phyloP scores from a whole-genome alignment of 345 rosid species.

The Camelina neglecta region DNA sequence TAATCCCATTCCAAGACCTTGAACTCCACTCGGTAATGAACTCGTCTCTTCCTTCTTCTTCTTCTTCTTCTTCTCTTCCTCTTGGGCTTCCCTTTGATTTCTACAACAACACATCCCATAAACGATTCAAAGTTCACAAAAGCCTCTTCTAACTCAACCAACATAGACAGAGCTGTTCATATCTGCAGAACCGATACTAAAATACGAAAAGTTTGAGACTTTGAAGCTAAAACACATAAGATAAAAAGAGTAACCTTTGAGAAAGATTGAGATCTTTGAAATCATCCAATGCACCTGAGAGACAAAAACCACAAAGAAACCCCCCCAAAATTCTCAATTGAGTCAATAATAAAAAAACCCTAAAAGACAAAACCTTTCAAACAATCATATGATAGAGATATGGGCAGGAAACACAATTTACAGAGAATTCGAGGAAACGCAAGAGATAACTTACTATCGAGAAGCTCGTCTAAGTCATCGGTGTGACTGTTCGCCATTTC shows the following conservation, averaged over 20 bases:
- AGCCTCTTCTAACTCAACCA: neutral
- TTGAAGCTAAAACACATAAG: neutral
- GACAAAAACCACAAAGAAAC: constrained; percentile 35
- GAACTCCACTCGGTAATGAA: constrained; percentile 65
- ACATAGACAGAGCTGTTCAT: neutral
- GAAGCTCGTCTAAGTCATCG: constrained; percentile 94
- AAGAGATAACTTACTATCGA: constrained; percentile 67
- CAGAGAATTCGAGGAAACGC: neutral
- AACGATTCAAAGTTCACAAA: constrained; percentile 1
- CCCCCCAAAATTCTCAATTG: neutral
- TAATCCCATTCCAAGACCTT: constrained; percentile 90
- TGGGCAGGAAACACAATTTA: neutral
- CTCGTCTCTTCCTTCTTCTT: constrained; percentile 45
- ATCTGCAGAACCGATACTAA: neutral
- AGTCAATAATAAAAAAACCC: neutral
- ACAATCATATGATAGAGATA: neutral
- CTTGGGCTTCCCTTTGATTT: constrained; percentile 43
- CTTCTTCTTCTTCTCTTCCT: constrained; percentile 29
- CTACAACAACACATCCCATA: constrained; percentile 35
- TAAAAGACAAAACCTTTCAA: constrained; percentile 15
- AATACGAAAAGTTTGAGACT: constrained; percentile 11
- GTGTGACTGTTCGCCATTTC: constrained; percentile 59
- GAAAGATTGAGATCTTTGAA: constrained; percentile 83
- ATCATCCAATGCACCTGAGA: constrained; percentile 93
- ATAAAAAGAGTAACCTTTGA: constrained; percentile 52